A percentile compares a stretch with the other conserved stretches of the same genome.
phyloP scores from a whole-genome alignment of 1,284 basidiomycete genomes.

The Heterobasidion occidentale region DNA sequence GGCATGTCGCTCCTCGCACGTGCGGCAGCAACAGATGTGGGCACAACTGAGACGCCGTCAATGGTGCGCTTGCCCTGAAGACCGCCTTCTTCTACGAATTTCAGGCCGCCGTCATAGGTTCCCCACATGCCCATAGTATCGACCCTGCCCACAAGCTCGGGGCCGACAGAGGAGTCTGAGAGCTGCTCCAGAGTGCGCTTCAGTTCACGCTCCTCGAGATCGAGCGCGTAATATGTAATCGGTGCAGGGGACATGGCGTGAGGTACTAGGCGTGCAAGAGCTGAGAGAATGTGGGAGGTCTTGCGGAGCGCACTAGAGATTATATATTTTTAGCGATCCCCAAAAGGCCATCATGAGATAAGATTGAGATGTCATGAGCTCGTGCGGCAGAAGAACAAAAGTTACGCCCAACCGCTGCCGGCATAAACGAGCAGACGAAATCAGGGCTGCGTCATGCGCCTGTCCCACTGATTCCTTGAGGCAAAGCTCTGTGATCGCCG shows the following conservation, averaged over 20 bases:
- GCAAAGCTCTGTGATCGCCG: too few relatives aligned
- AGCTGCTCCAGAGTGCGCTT: conserved; percentile 75
- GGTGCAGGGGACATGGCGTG: conserved; percentile 30
- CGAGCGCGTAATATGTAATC: conserved; percentile 89
- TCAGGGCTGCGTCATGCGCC: too few relatives aligned
- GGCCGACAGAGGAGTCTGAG: conserved; percentile 53
- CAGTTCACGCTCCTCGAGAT: conserved; percentile 84
- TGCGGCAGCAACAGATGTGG: conserved; percentile 2
- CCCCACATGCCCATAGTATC: conserved; percentile 80
- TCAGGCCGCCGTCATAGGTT: conserved; percentile 80
- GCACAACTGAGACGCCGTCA: conserved; percentile 9
- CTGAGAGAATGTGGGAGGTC: conserved; percentile 81
- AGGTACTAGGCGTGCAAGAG: conserved; percentile 52
- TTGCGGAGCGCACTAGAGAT: conserved; percentile 74
- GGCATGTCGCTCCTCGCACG: conserved; percentile 15
- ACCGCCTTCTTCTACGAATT: conserved; percentile 56
- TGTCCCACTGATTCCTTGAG: too few relatives aligned
- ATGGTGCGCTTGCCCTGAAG: conserved; percentile 25
- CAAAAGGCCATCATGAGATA: too few relatives aligned
- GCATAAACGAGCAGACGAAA: too few relatives aligned
- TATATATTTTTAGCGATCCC: not conserved
- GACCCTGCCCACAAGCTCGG: conserved; percentile 62
- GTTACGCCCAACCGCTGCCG: too few relatives aligned
- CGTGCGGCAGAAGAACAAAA: too few relatives aligned
- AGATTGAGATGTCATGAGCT: too few relatives aligned